Conservation (phyloP, 1,139 yeast species). For the Sugiyamaella japonica region DNA sequence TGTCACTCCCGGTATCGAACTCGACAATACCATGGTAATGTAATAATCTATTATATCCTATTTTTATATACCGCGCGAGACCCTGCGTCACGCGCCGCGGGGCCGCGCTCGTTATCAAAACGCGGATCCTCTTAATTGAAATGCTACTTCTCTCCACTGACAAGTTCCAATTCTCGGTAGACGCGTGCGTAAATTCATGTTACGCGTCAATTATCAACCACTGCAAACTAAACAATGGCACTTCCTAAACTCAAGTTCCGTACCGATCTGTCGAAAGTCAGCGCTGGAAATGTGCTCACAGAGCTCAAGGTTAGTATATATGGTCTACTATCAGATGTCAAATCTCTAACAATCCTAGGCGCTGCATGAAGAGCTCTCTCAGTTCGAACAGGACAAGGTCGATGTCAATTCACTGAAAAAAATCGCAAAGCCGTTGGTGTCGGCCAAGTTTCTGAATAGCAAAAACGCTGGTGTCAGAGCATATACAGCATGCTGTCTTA, state of each 20-base stretch:
- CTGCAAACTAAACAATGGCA: background rate
- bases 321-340: background rate
- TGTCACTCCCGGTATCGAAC: conserved; percentile 96
- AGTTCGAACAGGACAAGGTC: conserved; percentile 60
- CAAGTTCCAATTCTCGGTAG: background rate
- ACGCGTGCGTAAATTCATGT: background rate
- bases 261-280: conserved; percentile 12
- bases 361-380: conserved; percentile 53
- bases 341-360: background rate
- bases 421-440: conserved; percentile 55
- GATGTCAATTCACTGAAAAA: conserved; percentile 48
- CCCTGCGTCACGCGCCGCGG: background rate
- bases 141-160: too few species aligned
- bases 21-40: conserved; percentile 80
- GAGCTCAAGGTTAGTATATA: conserved; percentile 15
- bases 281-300: conserved; percentile 5
- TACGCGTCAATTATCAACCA: too few species aligned
- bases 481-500: conserved; percentile 67
- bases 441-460: conserved; percentile 59
- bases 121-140: too few species aligned
- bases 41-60: background rate
- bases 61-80: background rate
- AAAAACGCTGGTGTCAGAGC: conserved; percentile 72
- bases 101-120: too few species aligned
- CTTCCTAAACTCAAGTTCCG: conserved; percentile 15